These are phyloP conservation scores for Panaeolus papilionaceus DNA, from an alignment of 768 basidiomycete species.

Conservation along the genomic window DNA sequence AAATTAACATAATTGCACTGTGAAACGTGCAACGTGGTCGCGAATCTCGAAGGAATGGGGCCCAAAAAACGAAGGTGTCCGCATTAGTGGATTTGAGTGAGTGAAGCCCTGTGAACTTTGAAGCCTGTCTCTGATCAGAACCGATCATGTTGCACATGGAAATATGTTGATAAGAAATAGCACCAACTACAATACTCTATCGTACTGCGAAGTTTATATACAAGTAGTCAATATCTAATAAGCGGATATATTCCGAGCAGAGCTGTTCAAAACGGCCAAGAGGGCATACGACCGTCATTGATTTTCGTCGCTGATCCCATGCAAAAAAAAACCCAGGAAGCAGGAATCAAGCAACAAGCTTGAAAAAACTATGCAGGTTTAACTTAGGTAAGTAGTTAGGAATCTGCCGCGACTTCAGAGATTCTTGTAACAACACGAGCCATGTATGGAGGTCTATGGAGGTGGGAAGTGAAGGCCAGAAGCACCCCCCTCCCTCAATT, in stretches of 20 bases:
- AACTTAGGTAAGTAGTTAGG: neutral
- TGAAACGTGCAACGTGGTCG: slow-evolving; percentile 1
- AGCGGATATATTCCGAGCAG: neutral
- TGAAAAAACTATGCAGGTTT: neutral
- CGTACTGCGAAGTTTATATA: no score
- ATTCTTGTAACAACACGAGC: neutral
- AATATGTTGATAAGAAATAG: neutral
- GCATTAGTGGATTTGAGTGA: neutral
- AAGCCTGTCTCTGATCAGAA: neutral
- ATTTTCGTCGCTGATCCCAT: neutral
- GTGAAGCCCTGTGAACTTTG: neutral
- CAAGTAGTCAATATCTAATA: neutral
- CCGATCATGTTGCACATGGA: neutral
- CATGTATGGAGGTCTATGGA: neutral
- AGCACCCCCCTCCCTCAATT: no score
- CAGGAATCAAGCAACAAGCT: neutral
- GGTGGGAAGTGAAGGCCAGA: no score
- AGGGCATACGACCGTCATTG: neutral
- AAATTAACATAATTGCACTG: neutral
- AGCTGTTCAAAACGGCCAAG: neutral
- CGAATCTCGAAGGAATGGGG: neutral
- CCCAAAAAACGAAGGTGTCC: neutral
- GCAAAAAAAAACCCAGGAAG: neutral
- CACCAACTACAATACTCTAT: no score
- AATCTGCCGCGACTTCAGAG: neutral